phyloP scores from a whole-genome alignment of 108 stramenopile genomes.

The Cyclotella choctawhatcheeana region DNA sequence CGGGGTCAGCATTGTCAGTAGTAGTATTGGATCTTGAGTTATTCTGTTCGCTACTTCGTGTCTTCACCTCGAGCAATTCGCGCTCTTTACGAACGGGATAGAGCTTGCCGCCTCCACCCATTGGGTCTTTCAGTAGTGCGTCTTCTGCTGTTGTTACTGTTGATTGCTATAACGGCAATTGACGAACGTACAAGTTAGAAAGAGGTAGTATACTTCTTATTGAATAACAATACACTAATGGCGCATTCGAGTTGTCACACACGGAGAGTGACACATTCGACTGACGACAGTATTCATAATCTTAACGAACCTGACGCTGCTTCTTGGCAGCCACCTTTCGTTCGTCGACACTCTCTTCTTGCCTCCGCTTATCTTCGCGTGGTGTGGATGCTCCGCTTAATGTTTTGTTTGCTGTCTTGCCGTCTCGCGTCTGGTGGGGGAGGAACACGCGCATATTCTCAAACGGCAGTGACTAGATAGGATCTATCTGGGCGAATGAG shows the following conservation, averaged over 20 bases:
- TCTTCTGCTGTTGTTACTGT: neutral
- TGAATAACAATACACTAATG: too few relatives aligned
- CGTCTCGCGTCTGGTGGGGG: conserved; percentile 10
- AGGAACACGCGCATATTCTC: conserved; percentile 1
- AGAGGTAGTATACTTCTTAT: too few relatives aligned
- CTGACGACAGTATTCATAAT: too few relatives aligned
- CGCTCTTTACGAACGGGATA: conserved; percentile 8
- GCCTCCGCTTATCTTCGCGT: neutral
- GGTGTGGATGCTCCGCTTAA: neutral
- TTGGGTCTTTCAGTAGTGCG: neutral
- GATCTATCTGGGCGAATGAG: neutral
- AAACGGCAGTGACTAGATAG: neutral
- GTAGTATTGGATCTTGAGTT: neutral
- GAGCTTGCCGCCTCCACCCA: conserved; percentile 7
- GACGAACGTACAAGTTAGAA: too few relatives aligned
- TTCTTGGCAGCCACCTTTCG: conserved; percentile 5
- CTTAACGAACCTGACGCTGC: neutral
- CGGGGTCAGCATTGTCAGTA: too few relatives aligned
- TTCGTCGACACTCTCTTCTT: neutral
- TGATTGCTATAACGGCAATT: neutral
- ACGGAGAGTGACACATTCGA: neutral
- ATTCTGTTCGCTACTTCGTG: neutral
- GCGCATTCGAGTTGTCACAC: neutral
- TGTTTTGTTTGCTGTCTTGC: neutral
- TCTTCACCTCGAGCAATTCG: conserved; percentile 6